Conservation (phyloP, 73 alveolate genomes). For the Durusdinium trenchii region DNA sequence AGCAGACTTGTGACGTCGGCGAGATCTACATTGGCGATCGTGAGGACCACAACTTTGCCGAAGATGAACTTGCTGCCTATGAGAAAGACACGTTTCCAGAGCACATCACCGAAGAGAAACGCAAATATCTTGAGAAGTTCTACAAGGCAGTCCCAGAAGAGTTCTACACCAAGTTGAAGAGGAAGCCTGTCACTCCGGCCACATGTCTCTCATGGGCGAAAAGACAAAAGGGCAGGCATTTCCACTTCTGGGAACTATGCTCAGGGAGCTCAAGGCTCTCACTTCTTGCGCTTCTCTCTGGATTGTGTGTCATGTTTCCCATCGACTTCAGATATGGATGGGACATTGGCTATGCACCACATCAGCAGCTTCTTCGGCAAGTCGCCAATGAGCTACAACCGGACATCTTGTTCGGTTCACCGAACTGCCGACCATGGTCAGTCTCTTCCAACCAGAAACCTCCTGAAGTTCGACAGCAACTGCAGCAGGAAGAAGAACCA, state of each 20-base stretch:
- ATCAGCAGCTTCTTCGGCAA: background rate
- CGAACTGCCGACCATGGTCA: background rate
- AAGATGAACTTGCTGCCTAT: background rate
- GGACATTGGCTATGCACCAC: background rate
- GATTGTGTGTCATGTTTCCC: slow-evolving; percentile 18
- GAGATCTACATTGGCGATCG: too few relatives aligned
- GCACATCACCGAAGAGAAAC: background rate
- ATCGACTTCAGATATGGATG: slow-evolving; percentile 36
- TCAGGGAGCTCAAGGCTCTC: background rate
- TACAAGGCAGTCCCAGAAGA: slow-evolving; percentile 16
- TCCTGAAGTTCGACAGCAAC: background rate
- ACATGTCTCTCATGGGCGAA: background rate
- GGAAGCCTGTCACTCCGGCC: background rate
- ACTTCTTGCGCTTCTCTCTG: background rate
- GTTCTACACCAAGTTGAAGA: slow-evolving; percentile 6
- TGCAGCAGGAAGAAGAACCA: background rate
- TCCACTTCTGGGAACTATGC: slow-evolving; percentile 58
- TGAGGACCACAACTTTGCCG: background rate
- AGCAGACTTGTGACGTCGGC: background rate
- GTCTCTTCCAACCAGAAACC: background rate
- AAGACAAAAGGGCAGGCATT: background rate
- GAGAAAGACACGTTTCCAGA: background rate
- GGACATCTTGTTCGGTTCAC: background rate
- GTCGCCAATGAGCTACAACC: background rate
- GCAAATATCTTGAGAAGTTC: background rate